A percentile compares a stretch with the other conserved stretches of the same genome.
phyloP scores from a whole-genome alignment of 1,284 basidiomycete species.

The Mycosarcoma mackinlayi region DNA sequence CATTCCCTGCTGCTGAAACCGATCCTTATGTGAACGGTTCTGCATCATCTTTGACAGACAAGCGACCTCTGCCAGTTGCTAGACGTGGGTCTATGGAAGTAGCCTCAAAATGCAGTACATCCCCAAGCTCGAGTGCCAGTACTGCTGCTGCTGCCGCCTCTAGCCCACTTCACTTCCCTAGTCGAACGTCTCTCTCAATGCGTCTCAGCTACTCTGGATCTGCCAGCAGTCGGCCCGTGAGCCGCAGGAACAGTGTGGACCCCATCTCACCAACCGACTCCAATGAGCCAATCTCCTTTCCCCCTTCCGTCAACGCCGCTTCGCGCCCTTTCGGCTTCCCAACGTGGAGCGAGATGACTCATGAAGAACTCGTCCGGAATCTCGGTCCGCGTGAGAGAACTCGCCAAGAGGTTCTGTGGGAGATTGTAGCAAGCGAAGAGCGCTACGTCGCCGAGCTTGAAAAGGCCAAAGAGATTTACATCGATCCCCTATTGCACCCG shows the following conservation, averaged over 20 bases:
- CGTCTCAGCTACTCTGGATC: conserved; percentile 38
- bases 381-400: conserved; percentile 91
- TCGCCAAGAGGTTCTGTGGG: conserved; percentile 95
- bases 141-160: not conserved
- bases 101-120: conserved; percentile 12
- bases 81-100: conserved; percentile 20
- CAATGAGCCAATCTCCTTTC: conserved; percentile 20
- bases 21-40: not conserved
- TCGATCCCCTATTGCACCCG: conserved; percentile 85
- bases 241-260: conserved; percentile 35
- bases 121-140: conserved; percentile 6
- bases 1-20: conserved; percentile 7
- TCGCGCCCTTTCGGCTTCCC: conserved; percentile 43
- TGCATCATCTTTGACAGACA: conserved; percentile 1
- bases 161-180: conserved; percentile 38
- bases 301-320: conserved; percentile 18
- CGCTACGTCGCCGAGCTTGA: conserved; percentile 89
- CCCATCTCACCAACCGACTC: conserved; percentile 14
- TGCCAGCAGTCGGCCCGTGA: conserved; percentile 23
- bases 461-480: conserved; percentile 92
- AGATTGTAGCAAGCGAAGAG: conserved; percentile 97
- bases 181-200: conserved; percentile 34
- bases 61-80: conserved; percentile 7
- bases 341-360: conserved; percentile 95
- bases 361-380: conserved; percentile 92